Evolutionary conservation across 2,329 filamentous ascomycete species (phyloP).

Genomic region (Colletotrichum zoysiae): DNA sequence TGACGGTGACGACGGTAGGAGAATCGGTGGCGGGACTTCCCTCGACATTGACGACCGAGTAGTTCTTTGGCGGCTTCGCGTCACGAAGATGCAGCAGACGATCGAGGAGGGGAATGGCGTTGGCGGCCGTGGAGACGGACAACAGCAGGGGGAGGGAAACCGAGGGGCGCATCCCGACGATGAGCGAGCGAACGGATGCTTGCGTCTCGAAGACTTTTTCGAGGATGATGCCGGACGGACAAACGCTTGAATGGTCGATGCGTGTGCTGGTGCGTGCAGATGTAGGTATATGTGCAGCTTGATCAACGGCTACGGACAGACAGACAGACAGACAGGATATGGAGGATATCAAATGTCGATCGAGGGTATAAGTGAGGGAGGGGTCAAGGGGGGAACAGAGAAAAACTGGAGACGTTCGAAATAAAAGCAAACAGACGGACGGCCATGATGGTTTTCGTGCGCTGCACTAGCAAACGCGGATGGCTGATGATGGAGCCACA

Average conservation of each 20-base stretch:
- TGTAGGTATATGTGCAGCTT: not conserved
- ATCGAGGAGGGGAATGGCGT: conserved; percentile 48
- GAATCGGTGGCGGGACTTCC: conserved; percentile 43
- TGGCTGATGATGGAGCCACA: conserved; percentile 36
- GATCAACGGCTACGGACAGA: not conserved
- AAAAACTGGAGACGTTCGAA: conserved; percentile 35
- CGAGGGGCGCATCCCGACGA: conserved; percentile 49
- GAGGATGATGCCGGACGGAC: not conserved
- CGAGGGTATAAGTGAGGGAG: conserved; percentile 8
- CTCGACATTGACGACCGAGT: conserved; percentile 52
- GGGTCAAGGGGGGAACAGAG: not conserved
- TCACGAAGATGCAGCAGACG: conserved; percentile 26
- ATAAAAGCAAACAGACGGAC: conserved; percentile 26
- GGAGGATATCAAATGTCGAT: conserved; percentile 22
- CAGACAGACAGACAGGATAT: conserved; percentile 5
- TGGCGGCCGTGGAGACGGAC: conserved; percentile 44
- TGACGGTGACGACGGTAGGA: conserved; percentile 47
- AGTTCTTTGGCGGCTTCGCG: conserved; percentile 42
- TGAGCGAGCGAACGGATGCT: not conserved
- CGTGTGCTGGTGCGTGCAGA: not conserved
- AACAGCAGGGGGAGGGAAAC: conserved; percentile 46
- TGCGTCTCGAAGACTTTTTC: not conserved
- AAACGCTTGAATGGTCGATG: not conserved
- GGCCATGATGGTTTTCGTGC: conserved; percentile 38
- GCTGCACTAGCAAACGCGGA: conserved; percentile 36